These are phyloP conservation scores for Aureobasidium lini DNA, from an alignment of 2,329 filamentous ascomycete species.

Conservation along the genomic window DNA sequence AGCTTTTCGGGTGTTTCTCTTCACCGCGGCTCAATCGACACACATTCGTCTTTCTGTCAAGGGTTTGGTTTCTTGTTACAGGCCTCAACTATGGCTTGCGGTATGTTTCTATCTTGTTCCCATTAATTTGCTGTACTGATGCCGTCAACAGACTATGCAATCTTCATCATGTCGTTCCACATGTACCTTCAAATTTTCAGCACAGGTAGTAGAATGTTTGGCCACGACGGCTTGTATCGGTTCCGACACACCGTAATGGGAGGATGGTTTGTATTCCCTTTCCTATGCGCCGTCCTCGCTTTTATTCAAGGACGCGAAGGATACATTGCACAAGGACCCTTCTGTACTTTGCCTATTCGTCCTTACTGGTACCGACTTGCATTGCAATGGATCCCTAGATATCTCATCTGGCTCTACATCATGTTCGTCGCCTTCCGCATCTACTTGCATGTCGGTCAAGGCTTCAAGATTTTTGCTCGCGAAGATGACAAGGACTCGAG, in stretches of 20 bases:
- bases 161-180: conserved; percentile 67
- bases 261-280: conserved; percentile 51
- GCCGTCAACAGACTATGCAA: conserved; percentile 50
- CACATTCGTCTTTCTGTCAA: conserved; percentile 55
- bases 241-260: conserved; percentile 55
- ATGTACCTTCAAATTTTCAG: conserved; percentile 65
- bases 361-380: conserved; percentile 63
- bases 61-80: conserved; percentile 60
- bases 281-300: conserved; percentile 53
- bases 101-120: conserved; percentile 26
- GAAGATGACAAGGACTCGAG: conserved; percentile 21
- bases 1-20: conserved; percentile 57
- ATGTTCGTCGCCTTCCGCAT: conserved; percentile 59
- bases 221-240: conserved; percentile 60
- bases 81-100: conserved; percentile 58
- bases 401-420: conserved; percentile 59
- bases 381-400: conserved; percentile 67
- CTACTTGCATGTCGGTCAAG: conserved; percentile 57
- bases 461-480: conserved; percentile 34
- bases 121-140: not conserved
- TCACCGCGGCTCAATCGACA: conserved; percentile 42
- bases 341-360: conserved; percentile 61
- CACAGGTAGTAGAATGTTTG: conserved; percentile 34
- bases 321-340: conserved; percentile 57
- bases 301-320: conserved; percentile 50